Evolutionary conservation across 1,284 basidiomycete genomes (phyloP).

Genomic region (Ceratorhiza oryzae-sativae): DNA sequence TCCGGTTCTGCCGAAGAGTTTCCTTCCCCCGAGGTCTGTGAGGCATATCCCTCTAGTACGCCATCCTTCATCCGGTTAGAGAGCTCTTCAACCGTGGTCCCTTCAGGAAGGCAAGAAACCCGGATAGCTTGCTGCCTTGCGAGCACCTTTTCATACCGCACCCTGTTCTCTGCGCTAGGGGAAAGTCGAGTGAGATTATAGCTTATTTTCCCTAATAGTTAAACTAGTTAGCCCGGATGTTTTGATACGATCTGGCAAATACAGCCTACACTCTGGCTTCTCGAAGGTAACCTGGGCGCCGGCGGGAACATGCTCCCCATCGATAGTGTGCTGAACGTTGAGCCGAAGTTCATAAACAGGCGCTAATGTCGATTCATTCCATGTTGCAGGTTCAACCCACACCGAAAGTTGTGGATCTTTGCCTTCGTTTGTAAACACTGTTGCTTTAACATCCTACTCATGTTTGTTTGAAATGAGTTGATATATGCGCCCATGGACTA

Average conservation of each 20-base stretch:
- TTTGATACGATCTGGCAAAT: background rate
- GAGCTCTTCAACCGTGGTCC: slow-evolving; percentile 34
- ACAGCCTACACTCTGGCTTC: background rate
- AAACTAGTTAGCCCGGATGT: background rate
- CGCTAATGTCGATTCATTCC: slow-evolving; percentile 7
- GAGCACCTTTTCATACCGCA: slow-evolving; percentile 6
- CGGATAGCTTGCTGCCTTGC: slow-evolving; percentile 33
- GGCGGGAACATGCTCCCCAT: slow-evolving; percentile 12
- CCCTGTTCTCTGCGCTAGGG: slow-evolving; percentile 19
- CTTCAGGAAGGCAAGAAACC: slow-evolving; percentile 25
- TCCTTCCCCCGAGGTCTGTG: background rate
- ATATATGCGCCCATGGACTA: background rate
- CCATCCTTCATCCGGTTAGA: slow-evolving; percentile 30
- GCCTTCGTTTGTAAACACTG: slow-evolving; percentile 18
- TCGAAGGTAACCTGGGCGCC: slow-evolving; percentile 18
- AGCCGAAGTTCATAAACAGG: slow-evolving; percentile 30
- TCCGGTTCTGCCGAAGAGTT: background rate
- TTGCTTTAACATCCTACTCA: slow-evolving; percentile 30
- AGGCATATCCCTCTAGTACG: slow-evolving; percentile 27
- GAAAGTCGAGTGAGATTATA: slow-evolving; percentile 6
- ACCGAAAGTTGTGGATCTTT: slow-evolving; percentile 32
- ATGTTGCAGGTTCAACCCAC: slow-evolving; percentile 35
- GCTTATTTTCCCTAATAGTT: slow-evolving; percentile 19
- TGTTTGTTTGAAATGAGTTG: background rate
- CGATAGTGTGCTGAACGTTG: slow-evolving; percentile 16